phyloP scores from a whole-genome alignment of 495 filamentous ascomycete species.

The Massariosphaeria phaeospora region DNA sequence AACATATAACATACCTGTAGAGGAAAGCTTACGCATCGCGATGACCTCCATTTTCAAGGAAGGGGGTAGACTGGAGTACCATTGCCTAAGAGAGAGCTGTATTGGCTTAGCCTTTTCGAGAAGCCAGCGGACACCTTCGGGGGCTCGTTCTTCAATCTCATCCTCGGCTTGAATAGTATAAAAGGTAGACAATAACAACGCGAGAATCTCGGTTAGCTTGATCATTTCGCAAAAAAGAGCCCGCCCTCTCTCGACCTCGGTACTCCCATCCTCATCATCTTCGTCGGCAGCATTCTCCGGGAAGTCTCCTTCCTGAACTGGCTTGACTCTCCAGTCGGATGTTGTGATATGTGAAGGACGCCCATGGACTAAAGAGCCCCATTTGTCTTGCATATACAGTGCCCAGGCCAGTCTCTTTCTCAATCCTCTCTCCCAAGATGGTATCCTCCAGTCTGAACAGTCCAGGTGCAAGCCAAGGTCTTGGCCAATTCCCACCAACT shows the following conservation, averaged over 20 bases:
- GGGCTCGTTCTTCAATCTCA: slow-evolving; percentile 48
- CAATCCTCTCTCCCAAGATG: slow-evolving; percentile 71
- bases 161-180: slow-evolving; percentile 56
- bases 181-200: slow-evolving; percentile 57
- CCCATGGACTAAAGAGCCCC: slow-evolving; percentile 74
- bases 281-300: slow-evolving; percentile 57
- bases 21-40: slow-evolving; percentile 24
- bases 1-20: slow-evolving; percentile 20
- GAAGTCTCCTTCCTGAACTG: slow-evolving; percentile 62
- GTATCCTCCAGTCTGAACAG: slow-evolving; percentile 74
- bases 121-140: slow-evolving; percentile 51
- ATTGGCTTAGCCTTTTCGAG: slow-evolving; percentile 59
- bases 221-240: slow-evolving; percentile 60
- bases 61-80: slow-evolving; percentile 53
- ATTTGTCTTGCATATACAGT: slow-evolving; percentile 83
- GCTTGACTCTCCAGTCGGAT: slow-evolving; percentile 70
- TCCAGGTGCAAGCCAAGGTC: slow-evolving; percentile 77
- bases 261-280: slow-evolving; percentile 50
- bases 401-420: slow-evolving; percentile 79
- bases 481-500: slow-evolving; percentile 69
- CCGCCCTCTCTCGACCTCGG: slow-evolving; percentile 62
- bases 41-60: slow-evolving; percentile 51
- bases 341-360: slow-evolving; percentile 71
- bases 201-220: slow-evolving; percentile 54
- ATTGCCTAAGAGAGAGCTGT: slow-evolving; percentile 55